Evolutionary conservation across 2,329 filamentous ascomycete species (phyloP), one percentile per base, ranked within the genome.

Genomic region (Aspergillus neotritici): DNA sequence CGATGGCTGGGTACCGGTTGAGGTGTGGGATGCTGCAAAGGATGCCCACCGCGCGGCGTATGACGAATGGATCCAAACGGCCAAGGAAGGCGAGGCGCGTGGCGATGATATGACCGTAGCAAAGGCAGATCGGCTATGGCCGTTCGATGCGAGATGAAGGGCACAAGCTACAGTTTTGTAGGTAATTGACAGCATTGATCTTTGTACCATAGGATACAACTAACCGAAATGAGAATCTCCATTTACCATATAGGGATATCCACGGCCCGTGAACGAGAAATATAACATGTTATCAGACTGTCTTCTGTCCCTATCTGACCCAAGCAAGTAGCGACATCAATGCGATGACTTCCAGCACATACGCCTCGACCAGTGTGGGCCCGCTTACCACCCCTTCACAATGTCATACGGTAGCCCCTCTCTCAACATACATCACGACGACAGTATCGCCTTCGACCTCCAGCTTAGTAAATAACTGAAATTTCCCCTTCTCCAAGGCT

Each of bases 1-100:
- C 7, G 60, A 63, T 45, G 62, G 61, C 0, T 65, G 60, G 60
- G 42, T 65, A 31, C 51, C 58, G 13, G 58, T 54, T 55, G 59
- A 63, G 32, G 25, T n/a, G n/a, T 64, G 53, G 60, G 48, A 56
- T 4, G 51, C 43, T 44, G 53, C 58, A 25, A 55, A 43, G 41
- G 57, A 55, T 44, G 53, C 54, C 4, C 47, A 66, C 49, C 50
- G 41, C 10, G 49, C 46, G 6, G 56, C 51, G 28, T 65, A 61
- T 52, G 46, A 55, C 16, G 37, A 56, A 43, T 64, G 56, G 57
- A 65, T 65, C 6, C 34, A 59, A 43, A 55, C 56, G 25, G 51
- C 53, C 11, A 54, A 35, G 37, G 53, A 58, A 43, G 44, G 50
- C 1, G 57, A 60, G 38, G 21, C 36, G 16, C 31, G 47, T 25